Base-by-base conservation (phyloP, 768 basidiomycete species). In the Symmetrospora coprosmae region DNA sequence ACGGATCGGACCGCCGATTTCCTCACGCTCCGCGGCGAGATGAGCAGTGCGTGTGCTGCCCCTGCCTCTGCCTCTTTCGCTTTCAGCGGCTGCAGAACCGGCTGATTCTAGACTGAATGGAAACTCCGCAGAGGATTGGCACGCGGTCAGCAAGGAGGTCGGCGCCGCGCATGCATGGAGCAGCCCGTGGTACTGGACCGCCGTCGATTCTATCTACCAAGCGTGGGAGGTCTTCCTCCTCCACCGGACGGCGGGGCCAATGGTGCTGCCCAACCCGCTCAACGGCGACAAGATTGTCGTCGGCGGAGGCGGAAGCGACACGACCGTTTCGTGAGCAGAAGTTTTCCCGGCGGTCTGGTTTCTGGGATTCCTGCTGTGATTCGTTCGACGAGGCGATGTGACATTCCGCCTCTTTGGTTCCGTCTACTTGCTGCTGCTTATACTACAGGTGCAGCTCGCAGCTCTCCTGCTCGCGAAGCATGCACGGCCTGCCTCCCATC, bases 1-100 rank as follows among this genome's bases (percentile, higher is more conserved):
- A 88, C 86, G 13, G 86, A 88, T 43, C 38, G 69, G 25, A 74
- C 75, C 4, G 72, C 64, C 19, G 67, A 67, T 8, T 68, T 65
- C 41, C 47, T 69, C 17, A 52, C 50, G 41, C 49, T 72, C 6
- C 59, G 69, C 8, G 50, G 53, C 13, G 63, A 68, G 45, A 67
- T 67, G 63, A 37, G 55, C n/a, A 41, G 63, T 66, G 33, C 6
- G 61, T 61, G n/a, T 33, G 14, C 11, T 30, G 11, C 4, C n/a
- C 34, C 39, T 38, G 23, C 30, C 19, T 27, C 5, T 39, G 33
- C n/a, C 49, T 45, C n/a, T 6, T 7, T n/a, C n/a, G n/a, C n/a
- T n/a, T n/a, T n/a, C n/a, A n/a, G n/a, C n/a, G n/a, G n/a, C n/a
- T n/a, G n/a, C n/a, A n/a, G n/a, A n/a, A n/a, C n/a, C n/a, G n/a